These are phyloP conservation scores for Rosa lucieae DNA, from an alignment of 306 rosid species.

Conservation along the genomic window DNA sequence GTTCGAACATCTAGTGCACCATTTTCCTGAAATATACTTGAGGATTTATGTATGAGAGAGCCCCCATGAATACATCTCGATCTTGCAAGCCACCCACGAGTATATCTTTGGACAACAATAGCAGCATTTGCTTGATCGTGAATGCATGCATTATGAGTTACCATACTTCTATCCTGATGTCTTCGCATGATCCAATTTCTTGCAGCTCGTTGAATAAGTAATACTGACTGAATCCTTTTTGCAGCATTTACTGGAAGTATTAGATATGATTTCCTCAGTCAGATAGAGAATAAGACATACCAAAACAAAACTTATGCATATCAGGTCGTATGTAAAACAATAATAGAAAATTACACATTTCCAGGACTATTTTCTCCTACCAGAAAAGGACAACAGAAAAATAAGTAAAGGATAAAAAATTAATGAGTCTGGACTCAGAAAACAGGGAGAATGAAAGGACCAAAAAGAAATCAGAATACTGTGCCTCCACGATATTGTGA, in stretches of 20 bases:
- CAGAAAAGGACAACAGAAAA: background rate
- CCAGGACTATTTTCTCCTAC: constrained; percentile 9
- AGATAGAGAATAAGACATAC: constrained; percentile 16
- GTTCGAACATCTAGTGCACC: constrained; percentile 35
- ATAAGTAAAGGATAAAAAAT: background rate
- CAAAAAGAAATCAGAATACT: background rate
- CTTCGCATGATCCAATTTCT: constrained; percentile 59
- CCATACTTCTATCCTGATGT: constrained; percentile 26
- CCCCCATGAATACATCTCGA: constrained; percentile 34
- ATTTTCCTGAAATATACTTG: constrained; percentile 20
- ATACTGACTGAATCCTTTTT: constrained; percentile 45
- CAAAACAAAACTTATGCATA: constrained; percentile 1
- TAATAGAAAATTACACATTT: constrained; percentile 1
- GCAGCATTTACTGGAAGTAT: constrained; percentile 62
- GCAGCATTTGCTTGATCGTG: constrained; percentile 43
- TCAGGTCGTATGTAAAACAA: constrained; percentile 18
- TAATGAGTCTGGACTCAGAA: background rate
- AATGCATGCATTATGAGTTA: constrained; percentile 18
- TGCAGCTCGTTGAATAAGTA: constrained; percentile 49
- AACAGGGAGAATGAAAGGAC: background rate
- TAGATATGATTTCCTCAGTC: constrained; percentile 13
- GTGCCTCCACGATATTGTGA: background rate
- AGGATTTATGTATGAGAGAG: constrained; percentile 36
- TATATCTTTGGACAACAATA: constrained; percentile 47
- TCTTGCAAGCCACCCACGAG: constrained; percentile 54